These are phyloP conservation scores for Trichopus zeylanicus DNA, from an alignment of 116 monocot species.

Conservation along the genomic window DNA sequence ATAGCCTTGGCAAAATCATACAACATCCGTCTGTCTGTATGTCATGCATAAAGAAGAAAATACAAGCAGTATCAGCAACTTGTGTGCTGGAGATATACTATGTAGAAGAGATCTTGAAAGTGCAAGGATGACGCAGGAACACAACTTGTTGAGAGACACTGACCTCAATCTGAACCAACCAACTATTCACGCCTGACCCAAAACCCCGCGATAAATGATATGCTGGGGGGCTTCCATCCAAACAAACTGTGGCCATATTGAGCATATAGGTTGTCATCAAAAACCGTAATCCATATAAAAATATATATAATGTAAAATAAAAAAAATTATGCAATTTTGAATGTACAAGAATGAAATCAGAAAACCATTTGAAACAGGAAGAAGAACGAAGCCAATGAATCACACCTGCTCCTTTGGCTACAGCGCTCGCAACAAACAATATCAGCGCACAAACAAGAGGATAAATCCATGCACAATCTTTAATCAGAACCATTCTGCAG, in stretches of 20 bases:
- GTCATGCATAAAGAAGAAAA: too few species aligned
- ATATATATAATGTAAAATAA: too few species aligned
- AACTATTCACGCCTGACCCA: slow-evolving; percentile 73
- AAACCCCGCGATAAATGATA: slow-evolving; percentile 85
- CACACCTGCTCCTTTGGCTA: slow-evolving; percentile 74
- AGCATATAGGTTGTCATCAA: neutral
- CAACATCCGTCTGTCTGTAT: too few species aligned
- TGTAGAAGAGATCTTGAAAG: too few species aligned
- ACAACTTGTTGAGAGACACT: too few species aligned
- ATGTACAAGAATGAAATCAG: neutral
- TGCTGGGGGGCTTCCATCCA: slow-evolving; percentile 88
- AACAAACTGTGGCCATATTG: slow-evolving; percentile 48
- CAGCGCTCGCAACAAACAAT: slow-evolving; percentile 41
- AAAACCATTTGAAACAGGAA: neutral
- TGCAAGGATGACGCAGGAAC: too few species aligned
- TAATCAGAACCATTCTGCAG: slow-evolving; percentile 32
- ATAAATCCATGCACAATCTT: slow-evolving; percentile 16
- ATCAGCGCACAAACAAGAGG: slow-evolving; percentile 20
- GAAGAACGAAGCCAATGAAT: neutral
- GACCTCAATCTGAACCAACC: slow-evolving; percentile 89
- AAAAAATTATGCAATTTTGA: neutral
- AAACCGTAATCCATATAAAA: neutral
- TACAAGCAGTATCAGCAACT: too few species aligned
- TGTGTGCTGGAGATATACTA: too few species aligned
- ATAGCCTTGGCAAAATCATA: too few species aligned